Percentiles rank a stretch among this genome's conserved stretches.
Evolutionary conservation across 805 yeast genomes (phyloP).

Genomic region (Cyberlindnera subsufficiens): DNA sequence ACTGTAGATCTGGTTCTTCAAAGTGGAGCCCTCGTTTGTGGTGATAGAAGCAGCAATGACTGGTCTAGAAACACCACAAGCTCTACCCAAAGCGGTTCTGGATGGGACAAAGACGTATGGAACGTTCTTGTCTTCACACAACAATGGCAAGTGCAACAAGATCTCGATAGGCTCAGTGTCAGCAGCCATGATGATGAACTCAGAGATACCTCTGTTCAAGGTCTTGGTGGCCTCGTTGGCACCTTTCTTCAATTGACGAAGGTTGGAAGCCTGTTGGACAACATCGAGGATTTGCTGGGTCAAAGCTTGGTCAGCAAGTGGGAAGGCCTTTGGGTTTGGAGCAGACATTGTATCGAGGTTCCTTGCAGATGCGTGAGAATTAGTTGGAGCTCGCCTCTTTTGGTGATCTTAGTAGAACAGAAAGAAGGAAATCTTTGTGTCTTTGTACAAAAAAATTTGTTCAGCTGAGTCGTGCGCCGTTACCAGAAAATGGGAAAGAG

Average conservation of each 20-base stretch:
- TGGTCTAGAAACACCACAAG: conserved; percentile 99
- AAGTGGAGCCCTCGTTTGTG: conserved; percentile 95
- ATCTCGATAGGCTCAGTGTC: conserved; percentile 99
- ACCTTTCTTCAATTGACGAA: conserved; percentile 98
- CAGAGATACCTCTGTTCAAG: conserved; percentile 98
- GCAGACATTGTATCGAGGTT: conserved; percentile 62
- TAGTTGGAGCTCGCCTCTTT: conserved; percentile 25
- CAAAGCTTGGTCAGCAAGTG: conserved; percentile 93
- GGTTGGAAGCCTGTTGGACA: conserved; percentile 95
- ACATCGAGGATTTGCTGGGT: conserved; percentile 96
- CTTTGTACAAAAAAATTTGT: background rate
- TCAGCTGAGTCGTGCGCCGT: no score
- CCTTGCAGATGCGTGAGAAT: conserved; percentile 30
- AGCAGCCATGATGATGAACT: conserved; percentile 99
- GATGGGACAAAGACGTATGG: conserved; percentile 99
- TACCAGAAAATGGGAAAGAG: no score
- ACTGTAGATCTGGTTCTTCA: conserved; percentile 93
- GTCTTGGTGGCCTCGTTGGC: conserved; percentile 99
- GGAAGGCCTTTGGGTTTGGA: conserved; percentile 98
- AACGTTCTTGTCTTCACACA: conserved; percentile 99
- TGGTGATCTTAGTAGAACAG: background rate
- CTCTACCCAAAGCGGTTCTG: conserved; percentile 98
- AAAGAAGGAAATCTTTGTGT: background rate
- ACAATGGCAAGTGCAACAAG: conserved; percentile 91
- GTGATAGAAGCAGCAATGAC: conserved; percentile 98